Percentiles rank a stretch among this genome's conserved stretches.
These are phyloP conservation scores for Aspergillus viridinutans DNA, from an alignment of 2,329 filamentous ascomycete species.

Conservation along the genomic window DNA sequence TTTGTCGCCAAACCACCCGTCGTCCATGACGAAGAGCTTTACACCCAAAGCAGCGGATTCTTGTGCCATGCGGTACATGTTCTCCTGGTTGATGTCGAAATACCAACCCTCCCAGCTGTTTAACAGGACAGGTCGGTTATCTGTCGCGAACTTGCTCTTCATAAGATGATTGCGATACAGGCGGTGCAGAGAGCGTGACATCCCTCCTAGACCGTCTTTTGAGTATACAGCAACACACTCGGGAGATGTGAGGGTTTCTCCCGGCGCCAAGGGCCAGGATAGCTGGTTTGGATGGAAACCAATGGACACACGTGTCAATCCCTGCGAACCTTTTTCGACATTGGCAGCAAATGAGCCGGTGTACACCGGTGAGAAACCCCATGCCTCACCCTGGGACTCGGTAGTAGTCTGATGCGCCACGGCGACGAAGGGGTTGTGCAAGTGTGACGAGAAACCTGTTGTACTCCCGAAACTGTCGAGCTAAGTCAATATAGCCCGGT, in stretches of 20 bases:
- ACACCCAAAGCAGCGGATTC: conserved; percentile 56
- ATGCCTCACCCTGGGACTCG: conserved; percentile 58
- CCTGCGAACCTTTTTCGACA: conserved; percentile 61
- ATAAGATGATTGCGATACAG: conserved; percentile 61
- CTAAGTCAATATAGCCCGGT: neutral
- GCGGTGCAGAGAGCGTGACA: conserved; percentile 60
- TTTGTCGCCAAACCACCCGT: conserved; percentile 64
- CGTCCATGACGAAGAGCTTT: conserved; percentile 62
- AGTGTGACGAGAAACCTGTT: conserved; percentile 59
- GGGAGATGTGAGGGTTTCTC: conserved; percentile 56
- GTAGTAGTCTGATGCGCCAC: conserved; percentile 55
- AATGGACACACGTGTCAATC: conserved; percentile 56
- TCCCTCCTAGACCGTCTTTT: conserved; percentile 54
- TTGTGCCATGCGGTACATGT: conserved; percentile 52
- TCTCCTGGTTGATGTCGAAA: conserved; percentile 56
- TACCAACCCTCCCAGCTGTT: conserved; percentile 64
- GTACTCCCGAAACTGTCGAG: conserved; percentile 54
- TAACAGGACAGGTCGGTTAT: conserved; percentile 53
- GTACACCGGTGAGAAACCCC: conserved; percentile 63
- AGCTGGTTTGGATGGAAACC: conserved; percentile 60
- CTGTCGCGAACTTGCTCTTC: conserved; percentile 51
- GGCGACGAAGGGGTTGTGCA: conserved; percentile 62
- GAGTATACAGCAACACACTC: conserved; percentile 63
- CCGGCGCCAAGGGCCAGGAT: conserved; percentile 54
- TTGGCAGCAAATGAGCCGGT: conserved; percentile 59